Evolutionary conservation across 163 green algal genomes (phyloP), one percentile per base, ranked within the genome.

Genomic region (Prototheca cutis): DNA sequence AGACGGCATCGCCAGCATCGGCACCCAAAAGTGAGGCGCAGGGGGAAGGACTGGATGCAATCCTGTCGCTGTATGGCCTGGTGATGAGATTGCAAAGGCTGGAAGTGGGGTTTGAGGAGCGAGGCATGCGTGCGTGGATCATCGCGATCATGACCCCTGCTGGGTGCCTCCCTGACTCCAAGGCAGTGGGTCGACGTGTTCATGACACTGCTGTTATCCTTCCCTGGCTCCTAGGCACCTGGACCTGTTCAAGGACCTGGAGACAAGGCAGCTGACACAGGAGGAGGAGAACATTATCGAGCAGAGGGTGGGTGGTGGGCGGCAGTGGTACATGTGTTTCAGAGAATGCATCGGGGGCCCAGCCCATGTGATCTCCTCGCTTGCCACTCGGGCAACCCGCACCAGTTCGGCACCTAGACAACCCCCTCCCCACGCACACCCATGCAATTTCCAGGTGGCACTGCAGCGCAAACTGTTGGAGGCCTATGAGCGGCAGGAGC

Each of bases 231-330:
- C 45, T 74, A 91, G 84, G 56, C 81, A 67, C 3, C 74, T 85
- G 19, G 84, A 94, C 70, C 59, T 93, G 15, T 94, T 92, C 49
- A 81, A 87, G 62, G 70, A 84, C 36, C 62, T 94, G 24, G 86
- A 91, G 49, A 74, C 83, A 36, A 69, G 85, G 8, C 66, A 57
- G 8, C 75, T 94, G 6, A 94, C 84, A 7, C 66, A 82, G 6
- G 70, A 85, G 52, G 85, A 94, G 67, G 49, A 90, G 33, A 29
- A 60, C 21, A 90, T 94, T 68, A 93, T 94, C 34, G 48, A 84
- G 49, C 66, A 85, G 61, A 66, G 84, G 63, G 84, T 91, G 30
- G 48, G 72, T n/a, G 13, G 6, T 51, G 42, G 42, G 42, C 10
- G 18, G 48, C 10, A 24, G 8, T 13, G 21, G 48, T 15, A 39